Evolutionary conservation across 352 stramenopile species (phyloP).

Genomic region (Phytophthora brassicae): DNA sequence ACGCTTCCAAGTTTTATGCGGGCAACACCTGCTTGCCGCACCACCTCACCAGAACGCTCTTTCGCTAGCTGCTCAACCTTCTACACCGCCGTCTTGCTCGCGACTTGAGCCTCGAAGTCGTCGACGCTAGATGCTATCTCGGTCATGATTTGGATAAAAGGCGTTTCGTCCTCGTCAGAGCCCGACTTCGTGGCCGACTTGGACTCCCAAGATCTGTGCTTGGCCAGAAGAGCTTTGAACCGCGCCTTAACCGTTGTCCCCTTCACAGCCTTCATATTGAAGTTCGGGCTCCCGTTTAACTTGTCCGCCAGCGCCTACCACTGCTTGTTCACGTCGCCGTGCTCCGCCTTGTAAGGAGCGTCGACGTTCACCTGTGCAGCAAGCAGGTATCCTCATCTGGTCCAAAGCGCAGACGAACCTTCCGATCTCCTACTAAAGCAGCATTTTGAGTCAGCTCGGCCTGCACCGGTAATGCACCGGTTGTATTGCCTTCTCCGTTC

Average conservation of each 20-base stretch:
- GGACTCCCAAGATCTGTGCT: conserved; percentile 4
- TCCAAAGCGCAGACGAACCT: conserved; percentile 11
- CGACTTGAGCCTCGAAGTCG: background rate
- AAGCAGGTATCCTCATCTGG: conserved; percentile 10
- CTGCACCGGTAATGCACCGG: background rate
- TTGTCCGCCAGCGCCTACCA: conserved; percentile 4
- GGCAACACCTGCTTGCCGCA: background rate
- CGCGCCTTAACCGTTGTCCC: background rate
- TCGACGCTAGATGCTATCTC: background rate
- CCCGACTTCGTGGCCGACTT: conserved; percentile 2
- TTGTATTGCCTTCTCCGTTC: background rate
- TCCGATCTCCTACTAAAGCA: background rate
- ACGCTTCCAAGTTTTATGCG: conserved; percentile 1
- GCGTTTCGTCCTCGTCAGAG: background rate
- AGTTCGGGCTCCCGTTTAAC: conserved; percentile 4
- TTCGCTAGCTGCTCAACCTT: background rate
- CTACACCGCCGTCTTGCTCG: background rate
- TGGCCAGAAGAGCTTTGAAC: conserved; percentile 4
- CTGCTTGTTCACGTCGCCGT: conserved; percentile 3
- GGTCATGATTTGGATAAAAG: background rate
- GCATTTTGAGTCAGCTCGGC: background rate
- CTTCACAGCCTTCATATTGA: conserved; percentile 9
- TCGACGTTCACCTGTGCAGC: conserved; percentile 14
- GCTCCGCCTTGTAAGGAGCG: background rate
- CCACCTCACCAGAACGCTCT: background rate